These are phyloP conservation scores for Thalassiosira hispida DNA, from an alignment of 352 stramenopile species.

Conservation along the genomic window DNA sequence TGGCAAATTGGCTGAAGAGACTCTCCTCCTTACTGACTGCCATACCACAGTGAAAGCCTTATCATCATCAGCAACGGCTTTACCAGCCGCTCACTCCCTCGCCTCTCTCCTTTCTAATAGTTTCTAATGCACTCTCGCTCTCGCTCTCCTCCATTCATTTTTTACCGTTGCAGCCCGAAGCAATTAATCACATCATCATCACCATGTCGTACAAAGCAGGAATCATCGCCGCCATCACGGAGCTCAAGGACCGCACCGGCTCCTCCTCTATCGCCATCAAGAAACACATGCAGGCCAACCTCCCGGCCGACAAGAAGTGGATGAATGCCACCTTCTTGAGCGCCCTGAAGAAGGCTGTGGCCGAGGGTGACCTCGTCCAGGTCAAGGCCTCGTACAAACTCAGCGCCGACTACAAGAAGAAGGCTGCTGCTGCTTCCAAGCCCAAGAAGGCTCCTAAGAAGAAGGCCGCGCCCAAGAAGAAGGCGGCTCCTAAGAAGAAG, in stretches of 20 bases:
- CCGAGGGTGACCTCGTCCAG: conserved; percentile 89
- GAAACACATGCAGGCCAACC: conserved; percentile 53
- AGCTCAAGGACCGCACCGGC: conserved; percentile 57
- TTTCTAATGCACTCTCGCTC: no score
- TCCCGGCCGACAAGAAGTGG: conserved; percentile 49
- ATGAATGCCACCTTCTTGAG: conserved; percentile 45
- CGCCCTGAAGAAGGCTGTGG: conserved; percentile 90
- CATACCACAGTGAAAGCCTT: no score
- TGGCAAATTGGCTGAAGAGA: no score
- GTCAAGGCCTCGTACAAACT: conserved; percentile 95
- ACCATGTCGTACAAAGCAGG: conserved; percentile 55
- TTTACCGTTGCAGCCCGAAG: no score
- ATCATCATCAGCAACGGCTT: no score
- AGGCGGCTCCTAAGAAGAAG: conserved; percentile 30
- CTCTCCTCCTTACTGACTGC: no score
- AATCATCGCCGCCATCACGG: conserved; percentile 54
- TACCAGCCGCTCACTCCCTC: no score
- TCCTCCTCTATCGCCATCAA: conserved; percentile 57
- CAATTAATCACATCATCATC: not conserved
- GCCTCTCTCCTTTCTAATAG: no score
- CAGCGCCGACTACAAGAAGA: no score
- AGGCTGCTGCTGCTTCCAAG: no score
- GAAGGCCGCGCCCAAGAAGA: conserved; percentile 93
- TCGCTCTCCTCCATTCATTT: no score
- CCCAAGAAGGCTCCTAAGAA: no score